Evolutionary conservation across 352 stramenopile genomes (phyloP).

Genomic region (Pythium periplocum): DNA sequence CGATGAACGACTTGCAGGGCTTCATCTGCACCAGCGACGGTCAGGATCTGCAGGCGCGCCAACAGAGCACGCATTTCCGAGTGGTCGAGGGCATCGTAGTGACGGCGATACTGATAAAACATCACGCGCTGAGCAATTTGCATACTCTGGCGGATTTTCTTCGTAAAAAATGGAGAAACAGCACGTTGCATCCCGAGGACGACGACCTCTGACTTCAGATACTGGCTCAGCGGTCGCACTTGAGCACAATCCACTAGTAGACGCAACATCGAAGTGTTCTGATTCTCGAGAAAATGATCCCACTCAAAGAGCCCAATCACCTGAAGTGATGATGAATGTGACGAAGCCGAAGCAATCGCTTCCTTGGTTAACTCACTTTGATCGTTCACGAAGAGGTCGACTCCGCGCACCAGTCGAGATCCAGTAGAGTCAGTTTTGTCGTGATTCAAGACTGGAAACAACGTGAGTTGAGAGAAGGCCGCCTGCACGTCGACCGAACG

Average conservation of each 20-base stretch:
- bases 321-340: conserved; percentile 15
- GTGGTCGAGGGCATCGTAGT: conserved; percentile 42
- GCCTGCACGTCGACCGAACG: conserved; percentile 5
- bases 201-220: conserved; percentile 49
- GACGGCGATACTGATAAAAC: conserved; percentile 31
- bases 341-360: not conserved
- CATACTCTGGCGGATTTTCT: conserved; percentile 15
- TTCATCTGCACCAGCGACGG: conserved; percentile 33
- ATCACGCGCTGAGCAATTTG: conserved; percentile 48
- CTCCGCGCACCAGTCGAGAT: not conserved
- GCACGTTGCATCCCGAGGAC: conserved; percentile 28
- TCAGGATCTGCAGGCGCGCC: conserved; percentile 24
- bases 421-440: too few species aligned
- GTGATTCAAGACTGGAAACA: not conserved
- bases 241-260: conserved; percentile 46
- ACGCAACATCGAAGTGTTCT: conserved; percentile 11
- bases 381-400: conserved; percentile 63
- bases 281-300: conserved; percentile 33
- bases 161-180: conserved; percentile 11
- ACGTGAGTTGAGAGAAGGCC: conserved; percentile 5
- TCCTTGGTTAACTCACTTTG: conserved; percentile 34
- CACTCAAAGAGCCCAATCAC: conserved; percentile 54
- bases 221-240: conserved; percentile 41
- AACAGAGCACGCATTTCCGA: conserved; percentile 22
- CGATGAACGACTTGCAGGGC: conserved; percentile 38